Conservation (phyloP, 768 basidiomycete genomes). For the Multifurca ochricompacta region DNA sequence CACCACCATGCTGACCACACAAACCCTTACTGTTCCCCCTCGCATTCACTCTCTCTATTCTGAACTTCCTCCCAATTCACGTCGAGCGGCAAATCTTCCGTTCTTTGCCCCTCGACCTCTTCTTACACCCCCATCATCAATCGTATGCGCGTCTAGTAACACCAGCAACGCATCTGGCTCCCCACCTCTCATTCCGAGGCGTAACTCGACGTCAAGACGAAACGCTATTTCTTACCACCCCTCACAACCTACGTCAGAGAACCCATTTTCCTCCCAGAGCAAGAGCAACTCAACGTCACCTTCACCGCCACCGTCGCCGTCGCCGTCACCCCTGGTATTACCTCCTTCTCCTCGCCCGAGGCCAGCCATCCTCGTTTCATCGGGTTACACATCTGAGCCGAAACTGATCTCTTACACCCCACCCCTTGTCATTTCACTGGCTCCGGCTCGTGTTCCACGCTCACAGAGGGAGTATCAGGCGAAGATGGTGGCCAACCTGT, state of each 20-base stretch:
- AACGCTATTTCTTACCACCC: slow-evolving; percentile 17
- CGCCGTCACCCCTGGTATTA: not conserved
- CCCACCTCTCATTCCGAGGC: slow-evolving; percentile 3
- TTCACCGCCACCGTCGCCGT: not conserved
- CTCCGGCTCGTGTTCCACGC: slow-evolving; percentile 10
- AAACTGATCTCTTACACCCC: not conserved
- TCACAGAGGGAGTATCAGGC: slow-evolving; percentile 18
- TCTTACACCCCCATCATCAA: not conserved
- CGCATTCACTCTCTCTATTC: slow-evolving; percentile 21
- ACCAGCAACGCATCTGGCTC: not conserved
- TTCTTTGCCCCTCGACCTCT: slow-evolving; percentile 16
- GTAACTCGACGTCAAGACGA: slow-evolving; percentile 6
- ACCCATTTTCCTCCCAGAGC: not conserved
- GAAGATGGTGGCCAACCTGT: slow-evolving; percentile 18
- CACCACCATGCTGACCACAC: slow-evolving; percentile 19
- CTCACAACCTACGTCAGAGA: slow-evolving; percentile 3
- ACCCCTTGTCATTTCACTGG: slow-evolving; percentile 11
- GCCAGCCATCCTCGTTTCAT: slow-evolving; percentile 7
- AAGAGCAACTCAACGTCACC: too few relatives aligned
- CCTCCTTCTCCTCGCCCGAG: slow-evolving; percentile 5
- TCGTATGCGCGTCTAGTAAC: not conserved
- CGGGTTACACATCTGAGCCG: slow-evolving; percentile 6
- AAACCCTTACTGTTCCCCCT: slow-evolving; percentile 8
- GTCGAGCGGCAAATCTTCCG: slow-evolving; percentile 20
- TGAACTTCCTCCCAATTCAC: slow-evolving; percentile 21